Evolutionary conservation across 2,329 filamentous ascomycete genomes (phyloP).

Genomic region (Onygenales sp.): DNA sequence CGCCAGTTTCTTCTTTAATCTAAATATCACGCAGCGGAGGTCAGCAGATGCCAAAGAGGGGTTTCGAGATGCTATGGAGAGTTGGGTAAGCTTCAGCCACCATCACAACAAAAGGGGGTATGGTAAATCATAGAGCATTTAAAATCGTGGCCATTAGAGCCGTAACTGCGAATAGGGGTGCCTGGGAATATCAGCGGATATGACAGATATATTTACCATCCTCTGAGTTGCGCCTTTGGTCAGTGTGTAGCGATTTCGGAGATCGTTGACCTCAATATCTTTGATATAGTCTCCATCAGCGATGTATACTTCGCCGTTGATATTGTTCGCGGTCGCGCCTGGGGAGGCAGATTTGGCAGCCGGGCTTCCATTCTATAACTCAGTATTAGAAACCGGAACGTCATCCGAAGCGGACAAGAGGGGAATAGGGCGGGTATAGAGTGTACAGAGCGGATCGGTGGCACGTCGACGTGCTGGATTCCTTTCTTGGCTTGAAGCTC

Average conservation of each 20-base stretch:
- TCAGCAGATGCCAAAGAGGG: slow-evolving; percentile 89
- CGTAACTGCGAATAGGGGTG: slow-evolving; percentile 25
- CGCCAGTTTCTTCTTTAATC: slow-evolving; percentile 99
- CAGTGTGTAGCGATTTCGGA: slow-evolving; percentile 91
- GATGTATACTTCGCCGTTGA: slow-evolving; percentile 85
- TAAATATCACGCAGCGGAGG: slow-evolving; percentile 77
- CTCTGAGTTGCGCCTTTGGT: slow-evolving; percentile 97
- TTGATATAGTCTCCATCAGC: slow-evolving; percentile 97
- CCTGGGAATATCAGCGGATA: slow-evolving; percentile 57
- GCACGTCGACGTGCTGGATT: slow-evolving; percentile 82
- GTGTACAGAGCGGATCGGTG: slow-evolving; percentile 59
- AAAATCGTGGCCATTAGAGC: slow-evolving; percentile 21
- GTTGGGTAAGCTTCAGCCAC: slow-evolving; percentile 60
- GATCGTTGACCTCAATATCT: slow-evolving; percentile 97
- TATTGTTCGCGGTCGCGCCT: slow-evolving; percentile 41
- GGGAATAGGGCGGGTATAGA: background rate
- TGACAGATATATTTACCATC: slow-evolving; percentile 88
- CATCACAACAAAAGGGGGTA: slow-evolving; percentile 31
- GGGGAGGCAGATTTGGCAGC: slow-evolving; percentile 47
- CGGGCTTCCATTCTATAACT: slow-evolving; percentile 37
- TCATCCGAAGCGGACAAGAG: background rate
- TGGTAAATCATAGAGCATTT: slow-evolving; percentile 11
- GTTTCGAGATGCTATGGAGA: slow-evolving; percentile 48
- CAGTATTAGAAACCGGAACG: slow-evolving; percentile 8
- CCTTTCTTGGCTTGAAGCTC: slow-evolving; percentile 78